Evolutionary conservation across 2,329 filamentous ascomycete genomes (phyloP).

Genomic region (Neophaeococcomyces mojaviensis): DNA sequence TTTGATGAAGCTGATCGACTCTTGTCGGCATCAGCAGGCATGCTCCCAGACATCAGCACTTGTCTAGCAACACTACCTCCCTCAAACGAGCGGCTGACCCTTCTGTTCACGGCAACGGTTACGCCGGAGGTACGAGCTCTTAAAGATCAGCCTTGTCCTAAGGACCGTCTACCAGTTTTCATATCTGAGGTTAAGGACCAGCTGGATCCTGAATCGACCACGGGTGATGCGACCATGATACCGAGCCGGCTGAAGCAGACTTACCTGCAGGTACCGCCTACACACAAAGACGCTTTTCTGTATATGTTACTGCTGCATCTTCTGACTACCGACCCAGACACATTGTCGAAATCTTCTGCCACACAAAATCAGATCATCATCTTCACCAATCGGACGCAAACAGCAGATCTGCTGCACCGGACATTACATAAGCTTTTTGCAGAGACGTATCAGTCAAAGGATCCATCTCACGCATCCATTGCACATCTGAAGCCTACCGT

Average conservation of each 20-base stretch:
- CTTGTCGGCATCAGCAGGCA: constrained; percentile 66
- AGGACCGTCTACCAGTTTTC: constrained; percentile 69
- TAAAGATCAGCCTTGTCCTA: constrained; percentile 64
- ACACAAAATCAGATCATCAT: constrained; percentile 72
- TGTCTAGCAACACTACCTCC: constrained; percentile 77
- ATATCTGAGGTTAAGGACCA: constrained; percentile 86
- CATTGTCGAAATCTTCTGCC: constrained; percentile 63
- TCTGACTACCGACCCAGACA: constrained; percentile 12
- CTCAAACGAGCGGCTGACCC: constrained; percentile 72
- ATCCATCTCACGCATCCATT: constrained; percentile 6
- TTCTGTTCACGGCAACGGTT: constrained; percentile 92
- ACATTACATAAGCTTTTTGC: constrained; percentile 65
- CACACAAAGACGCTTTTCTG: constrained; percentile 89
- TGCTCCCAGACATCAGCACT: constrained; percentile 89
- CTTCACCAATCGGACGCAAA: constrained; percentile 87
- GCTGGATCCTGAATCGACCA: constrained; percentile 59
- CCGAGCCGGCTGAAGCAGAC: constrained; percentile 74
- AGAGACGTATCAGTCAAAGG: constrained; percentile 3
- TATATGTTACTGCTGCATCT: constrained; percentile 62
- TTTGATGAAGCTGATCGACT: constrained; percentile 94
- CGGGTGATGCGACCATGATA: constrained; percentile 43
- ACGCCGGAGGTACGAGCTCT: constrained; percentile 85
- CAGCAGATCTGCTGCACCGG: constrained; percentile 82
- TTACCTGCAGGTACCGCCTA: constrained; percentile 81
- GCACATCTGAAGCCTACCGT: constrained; percentile 54